These are phyloP conservation scores for Lodderomyces margitis DNA, from an alignment of 1,139 yeast species.

Conservation along the genomic window DNA sequence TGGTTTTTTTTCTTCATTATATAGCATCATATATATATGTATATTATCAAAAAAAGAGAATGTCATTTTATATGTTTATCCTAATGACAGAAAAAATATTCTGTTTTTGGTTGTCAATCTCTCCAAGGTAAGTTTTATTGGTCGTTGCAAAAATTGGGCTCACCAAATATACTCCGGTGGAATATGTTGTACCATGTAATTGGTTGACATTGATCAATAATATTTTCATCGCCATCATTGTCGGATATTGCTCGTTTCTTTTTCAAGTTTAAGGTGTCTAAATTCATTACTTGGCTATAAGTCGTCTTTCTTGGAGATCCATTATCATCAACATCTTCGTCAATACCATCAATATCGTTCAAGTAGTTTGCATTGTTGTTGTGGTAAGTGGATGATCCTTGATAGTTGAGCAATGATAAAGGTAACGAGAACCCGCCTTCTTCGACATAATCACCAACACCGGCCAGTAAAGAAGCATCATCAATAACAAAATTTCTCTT, in stretches of 20 bases:
- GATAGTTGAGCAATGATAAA: conserved; percentile 20
- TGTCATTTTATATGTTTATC: too few species aligned
- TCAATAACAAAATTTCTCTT: not conserved
- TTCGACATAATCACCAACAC: not conserved
- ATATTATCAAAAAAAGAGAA: too few species aligned
- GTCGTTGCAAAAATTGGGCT: conserved; percentile 39
- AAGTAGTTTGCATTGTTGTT: not conserved
- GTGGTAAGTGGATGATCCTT: conserved; percentile 11
- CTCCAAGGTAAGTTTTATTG: not conserved
- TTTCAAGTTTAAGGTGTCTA: conserved; percentile 6
- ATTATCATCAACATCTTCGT: not conserved
- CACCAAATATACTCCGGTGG: conserved; percentile 49
- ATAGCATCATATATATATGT: too few species aligned
- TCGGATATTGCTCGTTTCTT: conserved; percentile 2
- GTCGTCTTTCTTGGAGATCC: conserved; percentile 23
- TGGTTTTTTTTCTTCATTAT: too few species aligned
- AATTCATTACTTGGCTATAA: conserved; percentile 25
- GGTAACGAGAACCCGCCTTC: conserved; percentile 20
- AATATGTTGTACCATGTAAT: conserved; percentile 51
- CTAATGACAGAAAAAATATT: too few species aligned
- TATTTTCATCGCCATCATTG: conserved; percentile 13
- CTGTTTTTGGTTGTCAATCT: too few species aligned
- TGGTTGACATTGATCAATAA: conserved; percentile 33
- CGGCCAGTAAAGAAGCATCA: conserved; percentile 1
- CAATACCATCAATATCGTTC: not conserved